phyloP scores from a whole-genome alignment of 1,284 basidiomycete genomes.

The Cryptococcus depauperatus region DNA sequence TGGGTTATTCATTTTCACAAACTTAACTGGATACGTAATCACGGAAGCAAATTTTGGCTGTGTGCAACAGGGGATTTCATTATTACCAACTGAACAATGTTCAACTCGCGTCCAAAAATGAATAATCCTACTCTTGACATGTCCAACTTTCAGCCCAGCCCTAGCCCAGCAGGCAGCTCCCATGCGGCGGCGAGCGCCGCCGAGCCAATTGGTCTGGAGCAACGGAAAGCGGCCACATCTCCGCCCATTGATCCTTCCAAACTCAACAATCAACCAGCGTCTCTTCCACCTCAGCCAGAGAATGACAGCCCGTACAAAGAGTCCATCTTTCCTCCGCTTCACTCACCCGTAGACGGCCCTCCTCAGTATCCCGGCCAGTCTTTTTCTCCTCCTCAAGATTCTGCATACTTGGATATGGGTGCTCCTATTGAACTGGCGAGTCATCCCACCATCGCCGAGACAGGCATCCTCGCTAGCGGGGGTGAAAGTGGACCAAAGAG shows the following conservation, averaged over 20 bases:
- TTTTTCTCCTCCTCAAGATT: slow-evolving; percentile 10
- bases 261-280: slow-evolving; percentile 35
- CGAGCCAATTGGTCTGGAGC: too few species aligned
- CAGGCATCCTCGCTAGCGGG: slow-evolving; percentile 18
- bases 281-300: slow-evolving; percentile 13
- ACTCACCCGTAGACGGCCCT: slow-evolving; percentile 11
- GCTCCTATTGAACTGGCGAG: slow-evolving; percentile 18
- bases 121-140: too few species aligned
- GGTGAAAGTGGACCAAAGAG: slow-evolving; percentile 15
- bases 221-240: slow-evolving; percentile 10
- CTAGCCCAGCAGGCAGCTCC: too few species aligned
- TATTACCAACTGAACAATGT: too few species aligned
- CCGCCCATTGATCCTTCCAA: slow-evolving; percentile 36
- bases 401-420: slow-evolving; percentile 30
- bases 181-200: too few species aligned
- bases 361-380: background rate
- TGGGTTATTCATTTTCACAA: too few species aligned
- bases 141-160: too few species aligned
- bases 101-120: too few species aligned
- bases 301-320: background rate
- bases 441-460: slow-evolving; percentile 41
- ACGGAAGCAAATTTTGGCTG: too few species aligned
- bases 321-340: slow-evolving; percentile 13
- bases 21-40: too few species aligned
- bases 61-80: too few species aligned